phyloP scores from a whole-genome alignment of 495 filamentous ascomycete species.

The Aspergillus steynii region DNA sequence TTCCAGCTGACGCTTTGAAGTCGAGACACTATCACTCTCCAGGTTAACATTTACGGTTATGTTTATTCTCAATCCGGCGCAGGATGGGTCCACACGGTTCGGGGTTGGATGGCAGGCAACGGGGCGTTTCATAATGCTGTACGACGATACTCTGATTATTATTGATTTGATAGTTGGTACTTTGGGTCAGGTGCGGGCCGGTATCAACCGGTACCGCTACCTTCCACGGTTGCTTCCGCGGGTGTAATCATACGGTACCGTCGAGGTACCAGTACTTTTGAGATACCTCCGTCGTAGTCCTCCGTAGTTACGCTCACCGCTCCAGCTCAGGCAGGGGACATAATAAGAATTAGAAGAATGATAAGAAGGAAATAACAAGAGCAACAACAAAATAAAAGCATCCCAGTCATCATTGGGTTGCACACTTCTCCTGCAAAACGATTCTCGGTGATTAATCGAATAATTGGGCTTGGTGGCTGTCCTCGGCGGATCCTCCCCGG shows the following conservation, averaged over 20 bases:
- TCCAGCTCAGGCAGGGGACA: too few relatives aligned
- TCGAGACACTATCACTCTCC: background rate
- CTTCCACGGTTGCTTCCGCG: too few relatives aligned
- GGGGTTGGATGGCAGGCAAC: background rate
- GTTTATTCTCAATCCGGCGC: background rate
- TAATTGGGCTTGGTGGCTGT: background rate
- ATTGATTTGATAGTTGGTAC: background rate
- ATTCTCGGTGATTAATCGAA: background rate
- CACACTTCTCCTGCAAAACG: too few relatives aligned
- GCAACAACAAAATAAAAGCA: too few relatives aligned
- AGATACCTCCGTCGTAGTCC: too few relatives aligned
- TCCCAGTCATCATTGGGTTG: too few relatives aligned
- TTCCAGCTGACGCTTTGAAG: conserved; percentile 46
- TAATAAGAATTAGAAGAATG: too few relatives aligned
- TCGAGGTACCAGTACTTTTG: too few relatives aligned
- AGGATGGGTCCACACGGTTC: background rate
- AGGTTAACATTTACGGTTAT: background rate
- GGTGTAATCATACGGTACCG: too few relatives aligned
- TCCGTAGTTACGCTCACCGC: too few relatives aligned
- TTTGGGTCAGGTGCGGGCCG: background rate
- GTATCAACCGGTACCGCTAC: background rate
- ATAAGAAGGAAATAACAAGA: too few relatives aligned
- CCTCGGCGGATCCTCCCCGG: background rate
- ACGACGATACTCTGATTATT: background rate
- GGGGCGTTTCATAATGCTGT: background rate